A percentile compares a stretch with the other conserved stretches of the same genome.
phyloP scores from a whole-genome alignment of 768 basidiomycete genomes.

The Tremella yokohamensis region DNA sequence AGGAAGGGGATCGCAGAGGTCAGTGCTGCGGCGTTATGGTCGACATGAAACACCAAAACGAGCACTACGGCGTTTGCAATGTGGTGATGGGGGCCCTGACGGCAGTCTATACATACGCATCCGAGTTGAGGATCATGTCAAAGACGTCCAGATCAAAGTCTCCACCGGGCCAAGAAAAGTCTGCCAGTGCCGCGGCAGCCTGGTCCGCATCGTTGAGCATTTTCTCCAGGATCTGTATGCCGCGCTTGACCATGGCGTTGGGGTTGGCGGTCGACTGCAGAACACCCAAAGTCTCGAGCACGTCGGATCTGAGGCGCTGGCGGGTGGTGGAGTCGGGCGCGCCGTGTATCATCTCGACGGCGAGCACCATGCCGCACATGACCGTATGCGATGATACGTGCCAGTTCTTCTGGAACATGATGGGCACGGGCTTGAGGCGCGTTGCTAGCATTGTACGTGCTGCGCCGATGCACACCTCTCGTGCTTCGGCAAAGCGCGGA shows the following conservation, averaged over 20 bases:
- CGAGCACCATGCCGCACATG: constrained; percentile 18
- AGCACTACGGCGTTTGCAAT: too few species aligned
- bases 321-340: neutral
- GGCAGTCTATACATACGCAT: constrained; percentile 3
- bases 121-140: constrained; percentile 14
- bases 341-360: constrained; percentile 16
- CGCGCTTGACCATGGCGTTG: constrained; percentile 17
- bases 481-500: constrained; percentile 13
- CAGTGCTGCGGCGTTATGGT: too few species aligned
- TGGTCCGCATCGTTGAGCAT: constrained; percentile 18
- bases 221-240: constrained; percentile 14
- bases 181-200: neutral
- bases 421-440: constrained; percentile 13
- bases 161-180: constrained; percentile 4
- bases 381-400: constrained; percentile 21
- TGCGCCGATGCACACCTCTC: constrained; percentile 16
- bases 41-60: too few species aligned
- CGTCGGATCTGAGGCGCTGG: constrained; percentile 3
- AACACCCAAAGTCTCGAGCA: constrained; percentile 10
- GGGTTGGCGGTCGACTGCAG: constrained; percentile 3
- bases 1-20: too few species aligned
- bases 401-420: constrained; percentile 26
- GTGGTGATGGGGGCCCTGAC: too few species aligned
- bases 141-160: constrained; percentile 10
- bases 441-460: constrained; percentile 10